phyloP scores from a whole-genome alignment of 805 yeast species.

The Lachancea kluyveri region DNA sequence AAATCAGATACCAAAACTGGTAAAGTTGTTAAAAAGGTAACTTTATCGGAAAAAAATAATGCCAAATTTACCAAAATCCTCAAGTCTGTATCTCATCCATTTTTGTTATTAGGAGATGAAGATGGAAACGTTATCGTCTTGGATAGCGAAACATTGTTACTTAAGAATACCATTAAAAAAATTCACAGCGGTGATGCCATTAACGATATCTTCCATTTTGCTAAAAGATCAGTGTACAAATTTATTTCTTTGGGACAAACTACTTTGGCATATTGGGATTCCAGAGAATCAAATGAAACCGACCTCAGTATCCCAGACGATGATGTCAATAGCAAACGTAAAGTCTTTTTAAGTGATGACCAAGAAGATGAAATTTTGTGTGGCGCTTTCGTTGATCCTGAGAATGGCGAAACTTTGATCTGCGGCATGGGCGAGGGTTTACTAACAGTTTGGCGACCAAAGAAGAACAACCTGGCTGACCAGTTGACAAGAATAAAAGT shows the following conservation, averaged over 20 bases:
- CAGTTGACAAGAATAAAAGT: slow-evolving; percentile 74
- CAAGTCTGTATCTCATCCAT: slow-evolving; percentile 31
- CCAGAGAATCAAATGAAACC: slow-evolving; percentile 43
- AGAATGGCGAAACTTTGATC: slow-evolving; percentile 55
- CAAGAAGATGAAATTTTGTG: slow-evolving; percentile 91
- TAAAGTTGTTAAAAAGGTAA: slow-evolving; percentile 56
- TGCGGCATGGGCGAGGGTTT: slow-evolving; percentile 93
- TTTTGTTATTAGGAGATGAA: slow-evolving; percentile 59
- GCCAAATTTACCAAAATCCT: slow-evolving; percentile 31
- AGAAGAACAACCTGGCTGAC: slow-evolving; percentile 62
- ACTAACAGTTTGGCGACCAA: slow-evolving; percentile 77
- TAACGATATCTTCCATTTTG: slow-evolving; percentile 65
- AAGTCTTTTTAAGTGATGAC: slow-evolving; percentile 65
- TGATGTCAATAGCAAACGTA: slow-evolving; percentile 34
- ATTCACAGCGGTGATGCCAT: slow-evolving; percentile 73
- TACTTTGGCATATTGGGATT: slow-evolving; percentile 70
- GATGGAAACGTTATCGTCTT: slow-evolving; percentile 59
- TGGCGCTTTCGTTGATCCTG: slow-evolving; percentile 60
- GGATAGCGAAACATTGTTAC: slow-evolving; percentile 49
- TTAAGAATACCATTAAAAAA: slow-evolving; percentile 41
- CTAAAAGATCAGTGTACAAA: slow-evolving; percentile 63
- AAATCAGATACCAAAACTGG: slow-evolving; percentile 69
- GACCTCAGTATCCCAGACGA: slow-evolving; percentile 15
- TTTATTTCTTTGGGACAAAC: slow-evolving; percentile 79
- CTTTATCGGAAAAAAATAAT: slow-evolving; percentile 12